Base-by-base conservation (phyloP, 176 grass and related monocot species). In the Aechmea fasciata region DNA sequence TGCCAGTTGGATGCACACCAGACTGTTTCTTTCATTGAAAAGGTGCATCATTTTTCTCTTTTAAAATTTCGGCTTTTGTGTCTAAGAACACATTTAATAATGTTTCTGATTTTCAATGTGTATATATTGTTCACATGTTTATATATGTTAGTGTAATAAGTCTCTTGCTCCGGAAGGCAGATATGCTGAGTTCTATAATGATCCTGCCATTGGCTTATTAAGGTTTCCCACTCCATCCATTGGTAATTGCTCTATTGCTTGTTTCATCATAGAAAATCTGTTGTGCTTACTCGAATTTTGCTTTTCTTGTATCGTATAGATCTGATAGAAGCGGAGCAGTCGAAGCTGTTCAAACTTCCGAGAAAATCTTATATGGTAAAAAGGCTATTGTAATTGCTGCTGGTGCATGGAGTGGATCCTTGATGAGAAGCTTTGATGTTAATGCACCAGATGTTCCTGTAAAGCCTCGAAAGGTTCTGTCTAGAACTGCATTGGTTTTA, bases 341-440 rank as follows among this genome's bases (percentile, higher is more conserved):
- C 74, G 84, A 96, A 85, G 88, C 59, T 72, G 79, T 97, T 62
- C 84, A 92, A 87, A 97, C 93, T 73, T 89, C 79, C 47, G 81
- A 87, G 48, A 86, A 81, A 57, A 90, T 78, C 68, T 77, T 97
- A 50, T 90, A 85, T 83, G 86, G 76, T 47, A 90, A 75, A 80
- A 97, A 84, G 81, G 89, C 89, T 78, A 65, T 90, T 72, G 74
- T 90, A 52, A 82, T 97, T 57, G 84, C 93, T 78, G 84, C 86
- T 72, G 89, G 86, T 77, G 89, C 93, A 48, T 90, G 93, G 93
- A 92, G 78, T 57, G 68, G 89, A 67, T 78, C 93, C 13, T 76
- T 97, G 75, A 73, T 92, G 71, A 76, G 74, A 77, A 85, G 53
- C 68, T 78, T 97, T 69, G 28, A 48, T 11, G 20, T 81, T 79